Evolutionary conservation across 2,329 filamentous ascomycete genomes (phyloP), one percentile per base, ranked within the genome.

Genomic region (Alternaria consortialis): DNA sequence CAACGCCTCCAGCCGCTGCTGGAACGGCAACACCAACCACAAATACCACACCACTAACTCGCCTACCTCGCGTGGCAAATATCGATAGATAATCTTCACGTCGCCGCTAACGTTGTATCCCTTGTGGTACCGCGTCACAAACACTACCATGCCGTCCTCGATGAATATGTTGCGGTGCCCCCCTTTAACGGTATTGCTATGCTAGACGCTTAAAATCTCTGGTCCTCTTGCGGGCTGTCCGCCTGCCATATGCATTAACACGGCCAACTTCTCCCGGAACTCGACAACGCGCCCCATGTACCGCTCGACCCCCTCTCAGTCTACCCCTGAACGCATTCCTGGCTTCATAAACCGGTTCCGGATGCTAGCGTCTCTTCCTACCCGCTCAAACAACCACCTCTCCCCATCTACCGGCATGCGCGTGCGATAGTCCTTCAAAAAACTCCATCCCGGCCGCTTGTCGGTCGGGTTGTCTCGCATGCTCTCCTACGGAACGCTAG

Each of bases 21-120:
- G 39, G 37, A 68, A 68, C 31, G 51, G 64, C n/a, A 64, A 54
- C 32, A 67, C 62, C 12, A 70, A 53, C 67, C 46, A 70, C 32
- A 70, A 37, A 48, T 70, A 68, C 42, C 31, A 63, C 23, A 69
- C 52, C 23, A 72, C 29, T 17, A 70, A 44, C 62, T 71, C 67
- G 15, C 68, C 58, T 1, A 74, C 64, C 63, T 74, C 67, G 15
- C 63, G 44, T 12, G 65, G 72, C 44, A 75, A 50, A 66, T 68
- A 74, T n/a, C 64, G 47, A 39, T 74, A 55, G 53, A 74, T 73
- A 23, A 71, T 65, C 62, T 73, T 71, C 20, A 64, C 44, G n/a
- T 67, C 56, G 5, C 63, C 58, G 51, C 60, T 67, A 4, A 60
- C 42, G 8, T 29, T 51, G 55, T 66, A 68, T 8, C 64, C 59